Percentiles rank a stretch among this genome's conserved stretches.
phyloP scores from a whole-genome alignment of 1,139 yeast species.

The Saccharomyces hybrid region DNA sequence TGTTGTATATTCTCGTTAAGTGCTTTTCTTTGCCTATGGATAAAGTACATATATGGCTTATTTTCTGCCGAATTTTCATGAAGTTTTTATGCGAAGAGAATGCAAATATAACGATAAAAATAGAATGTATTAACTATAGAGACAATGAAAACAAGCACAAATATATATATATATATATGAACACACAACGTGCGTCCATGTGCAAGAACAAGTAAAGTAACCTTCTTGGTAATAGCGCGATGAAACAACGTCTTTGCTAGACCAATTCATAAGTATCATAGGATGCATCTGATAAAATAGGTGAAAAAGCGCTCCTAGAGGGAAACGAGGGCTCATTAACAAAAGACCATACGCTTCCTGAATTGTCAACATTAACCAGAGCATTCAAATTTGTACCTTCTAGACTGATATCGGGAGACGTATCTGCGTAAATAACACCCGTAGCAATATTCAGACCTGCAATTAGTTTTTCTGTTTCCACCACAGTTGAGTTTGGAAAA shows the following conservation, averaged over 20 bases:
- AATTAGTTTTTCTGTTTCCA: constrained; percentile 44
- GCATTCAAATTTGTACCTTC: constrained; percentile 1
- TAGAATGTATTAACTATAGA: neutral
- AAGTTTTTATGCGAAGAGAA: neutral
- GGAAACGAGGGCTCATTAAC: neutral
- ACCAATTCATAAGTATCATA: constrained; percentile 29
- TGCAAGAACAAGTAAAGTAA: neutral
- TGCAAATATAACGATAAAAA: neutral
- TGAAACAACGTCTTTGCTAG: constrained; percentile 38
- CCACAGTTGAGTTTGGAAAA: constrained; percentile 51
- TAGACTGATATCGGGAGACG: constrained; percentile 1
- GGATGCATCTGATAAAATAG: constrained; percentile 8
- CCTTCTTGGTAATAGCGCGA: neutral
- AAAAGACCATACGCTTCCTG: neutral
- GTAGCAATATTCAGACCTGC: constrained; percentile 44
- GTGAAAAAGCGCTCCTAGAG: constrained; percentile 3
- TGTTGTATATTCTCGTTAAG: neutral
- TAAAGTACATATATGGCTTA: neutral
- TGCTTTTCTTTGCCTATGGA: neutral
- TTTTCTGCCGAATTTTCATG: neutral
- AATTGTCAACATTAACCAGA: neutral
- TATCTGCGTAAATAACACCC: constrained; percentile 40
- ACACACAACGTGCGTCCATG: neutral
- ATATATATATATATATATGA: neutral
- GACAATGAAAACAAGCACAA: neutral